Base-by-base conservation (phyloP, 176 grass and related monocot genomes). In the Oryza punctata region DNA sequence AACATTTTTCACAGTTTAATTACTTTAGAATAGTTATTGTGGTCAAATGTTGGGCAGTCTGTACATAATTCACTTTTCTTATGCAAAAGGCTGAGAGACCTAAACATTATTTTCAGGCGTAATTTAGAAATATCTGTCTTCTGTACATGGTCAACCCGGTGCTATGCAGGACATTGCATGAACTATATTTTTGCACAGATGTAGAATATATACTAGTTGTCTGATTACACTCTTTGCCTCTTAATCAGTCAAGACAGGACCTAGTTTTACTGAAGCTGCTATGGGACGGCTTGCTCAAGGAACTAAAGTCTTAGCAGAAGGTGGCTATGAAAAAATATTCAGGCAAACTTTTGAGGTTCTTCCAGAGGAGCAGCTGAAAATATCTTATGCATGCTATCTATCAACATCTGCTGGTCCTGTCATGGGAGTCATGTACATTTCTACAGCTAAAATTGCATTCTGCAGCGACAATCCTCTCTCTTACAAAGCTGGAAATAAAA, bases 211-310 rank as follows among this genome's bases (percentile, higher is more conserved):
- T 70, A 79, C 2, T 9, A 30, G 21, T 7, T 70, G 50, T 63
- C 43, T 78, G 27, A 3, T 24, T 72, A 78, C 12, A 52, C 61
- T 85, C 40, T 44, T 43, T 78, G 76, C 81, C 84, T 40, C 63
- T 35, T 57, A 60, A 87, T 71, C 71, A 96, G 94, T 96, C 72
- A 96, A 96, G 65, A 96, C 94, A 30, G 94, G 94, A 50, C 94
- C 94, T 59, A 96, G 94, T 85, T 85, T 96, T 91, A 82, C 85
- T 40, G 94, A 96, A 71, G 94, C 94, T 72, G 91, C 94, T 18
- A 96, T 96, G 94, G 94, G 94, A 82, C 89, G 91, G 25, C 87
- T 96, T 75, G 94, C 94, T 89, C 94, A 96, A 89, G 91, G 94
- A 78, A 96, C 94, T 44, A 93, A 96, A 84, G 94, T 96, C 29